Base-by-base conservation (phyloP, 2,329 filamentous ascomycete genomes). In the Phoma sp. region DNA sequence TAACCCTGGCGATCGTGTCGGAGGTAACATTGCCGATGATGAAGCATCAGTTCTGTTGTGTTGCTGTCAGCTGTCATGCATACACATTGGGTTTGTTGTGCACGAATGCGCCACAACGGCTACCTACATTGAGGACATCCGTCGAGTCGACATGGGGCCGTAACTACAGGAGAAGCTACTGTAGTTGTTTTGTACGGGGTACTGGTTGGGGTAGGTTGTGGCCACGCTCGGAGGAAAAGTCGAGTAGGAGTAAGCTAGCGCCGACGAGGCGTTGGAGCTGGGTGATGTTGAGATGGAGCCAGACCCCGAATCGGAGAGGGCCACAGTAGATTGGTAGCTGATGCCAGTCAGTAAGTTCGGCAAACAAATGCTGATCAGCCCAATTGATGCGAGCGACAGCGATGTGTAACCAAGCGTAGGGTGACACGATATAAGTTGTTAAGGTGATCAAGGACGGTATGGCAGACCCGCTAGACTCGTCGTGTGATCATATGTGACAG, bases 241-340 rank as follows among this genome's bases (percentile, higher is more conserved):
- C 36, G 77, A 67, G 64, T 75, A 82, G 15, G 77, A 70, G 65
- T 75, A 82, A 60, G 77, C 74, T 62, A 80, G 54, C 25, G 69
- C 75, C 43, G 79, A 80, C 27, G 81, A 82, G 55, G 78, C 75
- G 66, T 78, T 80, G 61, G 82, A 82, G 63, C 78, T 80, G 55
- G 80, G 80, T 65, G 79, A 82, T 64, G 79, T 79, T 61, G 80
- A 81, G 65, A 78, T 80, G 61, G 80, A 84, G 67, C 82, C 83
- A 52, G 80, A 81, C 52, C 80, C 82, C 57, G 83, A 83, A 74
- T 85, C 83, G 56, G 84, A 80, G 64, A 84, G 78, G 63, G 79
- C 77, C 68, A 79, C 73, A 57, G 76, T 76, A 60, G 78, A 66
- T 58, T 80, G 77, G 71, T 82, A 85, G 70, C 82, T 85, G 74